phyloP scores from a whole-genome alignment of 306 rosid species.

The Phaseolus lunatus region DNA sequence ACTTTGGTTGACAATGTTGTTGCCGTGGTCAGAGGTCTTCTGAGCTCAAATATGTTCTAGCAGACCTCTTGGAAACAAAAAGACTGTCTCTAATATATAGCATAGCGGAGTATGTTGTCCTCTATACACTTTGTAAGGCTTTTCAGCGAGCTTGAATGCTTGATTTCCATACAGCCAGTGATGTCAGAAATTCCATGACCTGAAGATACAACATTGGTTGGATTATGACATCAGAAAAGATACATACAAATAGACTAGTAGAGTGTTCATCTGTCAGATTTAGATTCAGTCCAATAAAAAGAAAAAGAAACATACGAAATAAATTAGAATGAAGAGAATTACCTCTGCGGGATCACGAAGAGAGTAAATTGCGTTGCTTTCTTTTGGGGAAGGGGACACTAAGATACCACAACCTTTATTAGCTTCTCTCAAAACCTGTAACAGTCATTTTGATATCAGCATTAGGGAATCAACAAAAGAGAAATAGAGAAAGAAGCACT shows the following conservation, averaged over 20 bases:
- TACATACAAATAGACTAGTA: neutral
- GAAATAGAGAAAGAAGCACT: neutral
- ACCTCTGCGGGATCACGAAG: conserved; percentile 90
- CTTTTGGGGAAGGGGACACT: conserved; percentile 78
- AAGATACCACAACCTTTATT: conserved; percentile 81
- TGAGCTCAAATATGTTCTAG: conserved; percentile 49
- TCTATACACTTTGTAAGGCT: conserved; percentile 44
- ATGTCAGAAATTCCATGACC: conserved; percentile 92
- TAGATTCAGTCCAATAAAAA: neutral
- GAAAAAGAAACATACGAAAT: neutral
- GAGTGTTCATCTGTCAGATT: neutral
- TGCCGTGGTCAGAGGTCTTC: conserved; percentile 46
- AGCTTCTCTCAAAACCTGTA: conserved; percentile 76
- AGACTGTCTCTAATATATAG: conserved; percentile 47
- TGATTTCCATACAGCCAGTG: conserved; percentile 77
- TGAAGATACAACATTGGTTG: conserved; percentile 37
- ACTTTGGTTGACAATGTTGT: conserved; percentile 44
- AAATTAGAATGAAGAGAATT: conserved; percentile 29
- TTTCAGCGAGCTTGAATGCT: conserved; percentile 58
- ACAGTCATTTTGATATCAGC: conserved; percentile 27
- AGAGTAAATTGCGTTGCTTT: conserved; percentile 82
- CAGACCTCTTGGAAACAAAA: conserved; percentile 50
- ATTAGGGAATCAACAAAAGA: conserved; percentile 13
- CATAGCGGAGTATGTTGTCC: conserved; percentile 54
- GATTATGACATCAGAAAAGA: conserved; percentile 6